phyloP scores from a whole-genome alignment of 352 stramenopile species.

The Phytopythium ostracodes region DNA sequence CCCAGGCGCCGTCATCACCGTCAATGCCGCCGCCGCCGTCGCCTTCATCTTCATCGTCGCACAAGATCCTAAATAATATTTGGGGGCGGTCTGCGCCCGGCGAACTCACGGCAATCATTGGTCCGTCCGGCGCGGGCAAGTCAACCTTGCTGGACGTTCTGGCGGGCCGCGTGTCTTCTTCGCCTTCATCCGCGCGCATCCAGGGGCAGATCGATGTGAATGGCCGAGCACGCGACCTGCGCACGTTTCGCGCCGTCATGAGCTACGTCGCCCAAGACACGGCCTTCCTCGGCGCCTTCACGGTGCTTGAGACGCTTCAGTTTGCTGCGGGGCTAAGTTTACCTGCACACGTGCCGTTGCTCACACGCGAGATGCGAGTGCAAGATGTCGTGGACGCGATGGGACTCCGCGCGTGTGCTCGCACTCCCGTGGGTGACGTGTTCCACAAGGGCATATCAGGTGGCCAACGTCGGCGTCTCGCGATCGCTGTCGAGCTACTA shows the following conservation, averaged over 20 bases:
- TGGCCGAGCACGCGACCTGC: constrained; percentile 26
- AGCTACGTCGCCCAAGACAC: constrained; percentile 67
- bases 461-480: constrained; percentile 89
- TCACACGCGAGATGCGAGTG: constrained; percentile 46
- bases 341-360: constrained; percentile 29
- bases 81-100: constrained; percentile 49
- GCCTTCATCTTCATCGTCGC: background rate
- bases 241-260: constrained; percentile 41
- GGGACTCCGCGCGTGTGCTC: constrained; percentile 44
- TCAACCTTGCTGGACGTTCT: constrained; percentile 63
- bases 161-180: constrained; percentile 30
- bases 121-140: constrained; percentile 59
- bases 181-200: constrained; percentile 23
- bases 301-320: constrained; percentile 58
- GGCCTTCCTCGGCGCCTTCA: constrained; percentile 62
- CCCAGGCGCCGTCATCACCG: background rate
- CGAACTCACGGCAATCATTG: constrained; percentile 68
- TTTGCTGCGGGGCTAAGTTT: constrained; percentile 55
- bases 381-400: constrained; percentile 69
- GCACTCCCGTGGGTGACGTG: constrained; percentile 74
- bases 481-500: constrained; percentile 92
- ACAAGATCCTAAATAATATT: constrained; percentile 54
- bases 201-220: constrained; percentile 56
- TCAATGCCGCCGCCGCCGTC: background rate
- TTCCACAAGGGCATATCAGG: constrained; percentile 85